Conservation (phyloP, 108 stramenopile species). For the Conticribra weissflogii region DNA sequence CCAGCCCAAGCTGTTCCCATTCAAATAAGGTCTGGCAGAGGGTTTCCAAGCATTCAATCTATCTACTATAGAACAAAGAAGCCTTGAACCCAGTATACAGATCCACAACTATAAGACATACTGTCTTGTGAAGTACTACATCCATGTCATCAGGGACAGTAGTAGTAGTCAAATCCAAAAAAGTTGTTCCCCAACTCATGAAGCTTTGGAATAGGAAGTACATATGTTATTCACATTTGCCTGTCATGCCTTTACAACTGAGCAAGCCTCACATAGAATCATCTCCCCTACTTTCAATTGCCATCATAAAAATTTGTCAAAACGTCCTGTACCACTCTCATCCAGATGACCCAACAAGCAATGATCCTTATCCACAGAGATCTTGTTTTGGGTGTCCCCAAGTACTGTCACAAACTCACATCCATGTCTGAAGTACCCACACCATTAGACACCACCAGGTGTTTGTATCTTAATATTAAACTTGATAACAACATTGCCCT, state of each 20-base stretch:
- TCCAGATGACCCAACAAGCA: conserved; percentile 1
- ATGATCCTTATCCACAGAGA: not conserved
- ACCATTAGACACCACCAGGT: too few relatives aligned
- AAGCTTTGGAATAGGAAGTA: not conserved
- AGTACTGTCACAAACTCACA: too few relatives aligned
- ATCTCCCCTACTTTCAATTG: too few relatives aligned
- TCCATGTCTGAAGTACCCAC: too few relatives aligned
- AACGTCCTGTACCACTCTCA: not conserved
- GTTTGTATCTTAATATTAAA: too few relatives aligned
- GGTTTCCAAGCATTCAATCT: conserved; percentile 6
- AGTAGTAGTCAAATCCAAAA: conserved; percentile 3
- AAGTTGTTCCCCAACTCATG: not conserved
- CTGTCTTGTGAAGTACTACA: not conserved
- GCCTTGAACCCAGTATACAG: conserved; percentile 4
- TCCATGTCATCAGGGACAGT: not conserved
- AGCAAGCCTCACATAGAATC: not conserved
- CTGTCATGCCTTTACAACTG: not conserved
- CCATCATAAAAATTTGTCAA: not conserved
- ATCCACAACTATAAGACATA: conserved; percentile 38
- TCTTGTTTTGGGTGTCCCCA: too few relatives aligned
- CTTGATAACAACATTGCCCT: too few relatives aligned
- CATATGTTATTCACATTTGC: not conserved
- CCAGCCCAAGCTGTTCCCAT: not conserved
- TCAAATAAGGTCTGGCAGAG: not conserved
- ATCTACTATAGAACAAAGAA: conserved; percentile 16